Conservation (phyloP, 2,329 filamentous ascomycete genomes). For the Aspergillus cejpii region DNA sequence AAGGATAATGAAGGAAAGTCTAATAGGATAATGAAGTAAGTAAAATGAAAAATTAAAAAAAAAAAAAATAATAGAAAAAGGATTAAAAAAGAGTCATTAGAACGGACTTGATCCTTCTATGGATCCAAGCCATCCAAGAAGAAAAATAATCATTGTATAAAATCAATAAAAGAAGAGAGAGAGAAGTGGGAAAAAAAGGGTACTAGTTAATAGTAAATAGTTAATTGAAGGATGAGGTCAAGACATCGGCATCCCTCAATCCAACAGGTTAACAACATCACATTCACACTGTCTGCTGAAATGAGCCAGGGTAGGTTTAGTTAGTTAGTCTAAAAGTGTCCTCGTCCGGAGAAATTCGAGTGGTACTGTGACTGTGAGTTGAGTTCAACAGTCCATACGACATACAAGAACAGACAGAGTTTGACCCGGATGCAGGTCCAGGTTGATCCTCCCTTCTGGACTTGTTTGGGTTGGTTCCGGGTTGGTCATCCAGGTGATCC, state of each 20-base stretch:
- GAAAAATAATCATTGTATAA: conserved; percentile 10
- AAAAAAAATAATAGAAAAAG: conserved; percentile 12
- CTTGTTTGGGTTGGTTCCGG: conserved; percentile 29
- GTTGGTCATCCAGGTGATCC: conserved; percentile 22
- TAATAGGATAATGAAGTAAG: conserved; percentile 37
- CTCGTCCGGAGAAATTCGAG: conserved; percentile 26
- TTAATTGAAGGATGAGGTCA: conserved; percentile 30
- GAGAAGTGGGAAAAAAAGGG: conserved; percentile 8
- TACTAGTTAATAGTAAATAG: conserved; percentile 8
- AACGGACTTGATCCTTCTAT: neutral
- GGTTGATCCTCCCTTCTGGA: conserved; percentile 36
- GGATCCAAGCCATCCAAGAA: conserved; percentile 1
- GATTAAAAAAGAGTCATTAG: conserved; percentile 1
- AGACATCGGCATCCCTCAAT: conserved; percentile 33
- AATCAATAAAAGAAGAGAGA: conserved; percentile 9
- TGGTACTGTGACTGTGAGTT: conserved; percentile 8
- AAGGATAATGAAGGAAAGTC: conserved; percentile 5
- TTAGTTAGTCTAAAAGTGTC: conserved; percentile 7
- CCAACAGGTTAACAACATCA: conserved; percentile 22
- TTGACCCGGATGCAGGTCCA: conserved; percentile 38
- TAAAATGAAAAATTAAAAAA: conserved; percentile 14
- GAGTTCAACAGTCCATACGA: neutral
- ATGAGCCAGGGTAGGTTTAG: conserved; percentile 25
- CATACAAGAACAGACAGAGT: conserved; percentile 30
- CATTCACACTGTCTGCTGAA: conserved; percentile 21